Evolutionary conservation across 1,284 basidiomycete species (phyloP).

Genomic region (Gomphus bonarii): DNA sequence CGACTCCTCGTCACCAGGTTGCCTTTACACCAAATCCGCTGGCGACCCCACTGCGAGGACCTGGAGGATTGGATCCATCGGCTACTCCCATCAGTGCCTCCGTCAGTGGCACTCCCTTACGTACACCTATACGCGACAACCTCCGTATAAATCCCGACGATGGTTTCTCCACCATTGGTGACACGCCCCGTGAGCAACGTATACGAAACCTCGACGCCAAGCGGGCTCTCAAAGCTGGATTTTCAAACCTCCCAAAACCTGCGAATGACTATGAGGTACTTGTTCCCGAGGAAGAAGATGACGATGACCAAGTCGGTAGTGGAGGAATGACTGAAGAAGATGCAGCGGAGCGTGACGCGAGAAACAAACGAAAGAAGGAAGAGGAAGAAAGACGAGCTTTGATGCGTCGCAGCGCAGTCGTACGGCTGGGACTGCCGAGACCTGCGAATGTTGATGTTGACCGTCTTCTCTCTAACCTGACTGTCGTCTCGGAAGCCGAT

Average conservation of each 20-base stretch:
- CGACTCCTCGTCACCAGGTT: conserved; percentile 81
- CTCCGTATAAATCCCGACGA: conserved; percentile 79
- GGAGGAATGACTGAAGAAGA: conserved; percentile 62
- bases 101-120: conserved; percentile 63
- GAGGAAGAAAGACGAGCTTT: conserved; percentile 72
- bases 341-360: conserved; percentile 86
- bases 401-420: conserved; percentile 71
- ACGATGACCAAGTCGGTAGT: conserved; percentile 34
- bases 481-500: conserved; percentile 31
- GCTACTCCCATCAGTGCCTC: conserved; percentile 50
- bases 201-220: conserved; percentile 54
- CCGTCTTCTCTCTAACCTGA: conserved; percentile 49
- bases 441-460: conserved; percentile 76
- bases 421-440: conserved; percentile 80
- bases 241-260: conserved; percentile 80
- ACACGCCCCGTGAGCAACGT: conserved; percentile 70
- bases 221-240: conserved; percentile 70
- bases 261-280: conserved; percentile 98
- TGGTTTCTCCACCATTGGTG: conserved; percentile 40
- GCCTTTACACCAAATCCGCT: conserved; percentile 94
- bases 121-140: conserved; percentile 87
- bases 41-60: conserved; percentile 62
- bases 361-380: conserved; percentile 56
- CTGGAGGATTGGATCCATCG: conserved; percentile 36
- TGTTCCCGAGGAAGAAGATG: conserved; percentile 78